These are phyloP conservation scores for Syncephalastrum sp. DNA, from an alignment of 371 early-diverging fungal species.

Conservation along the genomic window DNA sequence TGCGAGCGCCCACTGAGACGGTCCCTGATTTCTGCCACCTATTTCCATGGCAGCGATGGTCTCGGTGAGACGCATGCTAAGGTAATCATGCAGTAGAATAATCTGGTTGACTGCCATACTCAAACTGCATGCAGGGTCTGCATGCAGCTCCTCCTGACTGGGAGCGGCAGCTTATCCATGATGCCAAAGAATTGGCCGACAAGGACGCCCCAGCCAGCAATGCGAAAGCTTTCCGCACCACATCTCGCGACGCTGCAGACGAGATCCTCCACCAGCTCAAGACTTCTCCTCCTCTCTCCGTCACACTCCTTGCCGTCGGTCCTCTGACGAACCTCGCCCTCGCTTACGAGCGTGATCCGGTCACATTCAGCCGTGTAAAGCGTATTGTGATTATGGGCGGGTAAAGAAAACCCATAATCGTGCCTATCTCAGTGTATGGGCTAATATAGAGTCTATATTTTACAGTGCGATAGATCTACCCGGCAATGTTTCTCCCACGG, in stretches of 20 bases:
- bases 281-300: conserved; percentile 39
- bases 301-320: conserved; percentile 53
- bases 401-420: conserved; percentile 9
- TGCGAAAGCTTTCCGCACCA: conserved; percentile 24
- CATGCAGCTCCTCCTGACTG: conserved; percentile 40
- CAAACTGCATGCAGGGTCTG: conserved; percentile 17
- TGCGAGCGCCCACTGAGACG: conserved; percentile 36
- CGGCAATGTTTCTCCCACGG: conserved; percentile 51
- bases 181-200: conserved; percentile 19
- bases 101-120: not conserved
- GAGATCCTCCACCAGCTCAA: conserved; percentile 50
- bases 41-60: conserved; percentile 56
- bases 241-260: conserved; percentile 40
- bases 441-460: not conserved
- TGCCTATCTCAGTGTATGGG: too few relatives aligned
- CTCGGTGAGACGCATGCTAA: conserved; percentile 43
- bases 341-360: conserved; percentile 47
- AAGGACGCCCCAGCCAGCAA: not conserved
- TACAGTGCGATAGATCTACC: conserved; percentile 24
- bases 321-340: conserved; percentile 62
- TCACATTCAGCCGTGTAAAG: conserved; percentile 47
- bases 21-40: conserved; percentile 27
- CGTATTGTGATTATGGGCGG: conserved; percentile 56
- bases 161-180: conserved; percentile 25
- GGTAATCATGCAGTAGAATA: conserved; percentile 8